A percentile compares a stretch with the other conserved stretches of the same genome.
Evolutionary conservation across 805 yeast species (phyloP).

Genomic region (Candida coleopterorum): DNA sequence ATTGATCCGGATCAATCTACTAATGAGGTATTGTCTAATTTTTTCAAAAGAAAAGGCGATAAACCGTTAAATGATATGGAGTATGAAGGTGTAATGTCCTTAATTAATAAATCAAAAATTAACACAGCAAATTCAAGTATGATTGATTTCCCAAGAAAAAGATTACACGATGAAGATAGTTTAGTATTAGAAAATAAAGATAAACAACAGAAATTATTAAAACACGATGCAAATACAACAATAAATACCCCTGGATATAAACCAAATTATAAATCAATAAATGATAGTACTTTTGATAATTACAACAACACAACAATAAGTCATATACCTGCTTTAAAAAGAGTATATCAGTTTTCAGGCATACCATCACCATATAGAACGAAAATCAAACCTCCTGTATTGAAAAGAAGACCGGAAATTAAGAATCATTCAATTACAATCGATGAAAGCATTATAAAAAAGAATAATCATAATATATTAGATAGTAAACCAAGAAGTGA

Average conservation of each 20-base stretch:
- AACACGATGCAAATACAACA: conserved; percentile 10
- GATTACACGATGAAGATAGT: conserved; percentile 1
- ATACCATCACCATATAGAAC: conserved; percentile 42
- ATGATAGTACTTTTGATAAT: conserved; percentile 16
- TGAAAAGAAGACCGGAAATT: conserved; percentile 7
- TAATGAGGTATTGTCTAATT: conserved; percentile 60
- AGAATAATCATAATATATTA: conserved; percentile 3
- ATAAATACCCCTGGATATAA: conserved; percentile 33
- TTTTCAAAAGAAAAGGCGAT: conserved; percentile 72
- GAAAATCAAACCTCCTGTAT: conserved; percentile 30
- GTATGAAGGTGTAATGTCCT: conserved; percentile 72
- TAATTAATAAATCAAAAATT: conserved; percentile 26
- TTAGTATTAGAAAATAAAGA: conserved; percentile 4
- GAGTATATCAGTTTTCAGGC: conserved; percentile 44
- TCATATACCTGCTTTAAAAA: conserved; percentile 28
- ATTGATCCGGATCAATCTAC: conserved; percentile 15
- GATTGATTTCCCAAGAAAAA: background rate
- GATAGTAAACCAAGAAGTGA: conserved; percentile 21
- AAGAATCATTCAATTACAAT: conserved; percentile 2
- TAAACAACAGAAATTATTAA: conserved; percentile 15
- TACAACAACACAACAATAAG: conserved; percentile 7
- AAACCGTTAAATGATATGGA: conserved; percentile 70
- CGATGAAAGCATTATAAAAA: conserved; percentile 1
- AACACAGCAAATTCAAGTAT: conserved; percentile 3
- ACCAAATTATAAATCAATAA: conserved; percentile 32